Conservation (phyloP, 768 basidiomycete species). For the Boletus fagicola region DNA sequence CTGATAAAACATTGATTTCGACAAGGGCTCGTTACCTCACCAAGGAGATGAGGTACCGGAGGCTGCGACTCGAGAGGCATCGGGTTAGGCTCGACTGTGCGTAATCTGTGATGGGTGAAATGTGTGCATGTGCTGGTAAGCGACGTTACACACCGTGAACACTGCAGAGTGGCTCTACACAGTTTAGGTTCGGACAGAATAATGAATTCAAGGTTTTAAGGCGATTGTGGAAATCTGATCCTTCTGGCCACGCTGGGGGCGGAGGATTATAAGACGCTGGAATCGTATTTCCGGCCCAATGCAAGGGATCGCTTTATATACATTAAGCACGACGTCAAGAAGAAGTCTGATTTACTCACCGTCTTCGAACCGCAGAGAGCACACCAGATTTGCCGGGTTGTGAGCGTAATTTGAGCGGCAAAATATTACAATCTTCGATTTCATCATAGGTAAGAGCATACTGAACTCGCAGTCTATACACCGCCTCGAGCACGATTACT, state of each 20-base stretch:
- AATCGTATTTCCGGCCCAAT: constrained; percentile 27
- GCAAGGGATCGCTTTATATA: constrained; percentile 32
- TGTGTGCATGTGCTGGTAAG: constrained; percentile 3
- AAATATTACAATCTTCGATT: constrained; percentile 48
- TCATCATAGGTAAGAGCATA: constrained; percentile 40
- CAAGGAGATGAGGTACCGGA: background rate
- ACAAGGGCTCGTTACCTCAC: constrained; percentile 23
- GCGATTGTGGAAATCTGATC: constrained; percentile 23
- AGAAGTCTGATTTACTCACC: constrained; percentile 26
- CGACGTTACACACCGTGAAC: constrained; percentile 42
- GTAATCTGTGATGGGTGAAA: constrained; percentile 17
- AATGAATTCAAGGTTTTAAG: constrained; percentile 37
- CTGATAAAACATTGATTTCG: constrained; percentile 29
- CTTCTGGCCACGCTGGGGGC: constrained; percentile 1
- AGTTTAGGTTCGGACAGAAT: constrained; percentile 56
- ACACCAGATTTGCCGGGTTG: constrained; percentile 26
- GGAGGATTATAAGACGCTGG: constrained; percentile 21
- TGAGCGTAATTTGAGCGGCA: constrained; percentile 41
- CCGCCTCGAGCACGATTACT: constrained; percentile 48
- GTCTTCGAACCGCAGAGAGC: constrained; percentile 22
- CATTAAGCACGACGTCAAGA: constrained; percentile 14
- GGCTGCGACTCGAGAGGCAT: constrained; percentile 8
- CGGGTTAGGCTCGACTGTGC: constrained; percentile 24
- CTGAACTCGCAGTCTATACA: constrained; percentile 40
- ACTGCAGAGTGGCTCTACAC: constrained; percentile 48